Evolutionary conservation across 176 grass and related monocot genomes (phyloP).

Genomic region (Aechmea fasciata): DNA sequence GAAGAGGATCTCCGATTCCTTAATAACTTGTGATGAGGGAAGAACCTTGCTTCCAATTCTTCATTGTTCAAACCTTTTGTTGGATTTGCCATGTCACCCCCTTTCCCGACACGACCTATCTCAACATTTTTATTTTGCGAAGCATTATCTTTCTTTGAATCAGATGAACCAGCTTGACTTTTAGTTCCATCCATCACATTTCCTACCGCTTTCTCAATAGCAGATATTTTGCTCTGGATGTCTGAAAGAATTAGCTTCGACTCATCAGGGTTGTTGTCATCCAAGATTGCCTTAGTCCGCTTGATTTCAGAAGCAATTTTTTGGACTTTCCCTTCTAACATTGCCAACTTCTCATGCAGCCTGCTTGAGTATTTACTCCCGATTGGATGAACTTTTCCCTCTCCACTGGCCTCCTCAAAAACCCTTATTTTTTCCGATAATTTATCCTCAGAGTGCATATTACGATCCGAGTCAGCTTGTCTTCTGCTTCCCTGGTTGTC

Average conservation of each 20-base stretch:
- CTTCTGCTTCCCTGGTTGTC: not conserved
- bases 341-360: conserved; percentile 75
- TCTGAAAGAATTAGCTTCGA: conserved; percentile 86
- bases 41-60: conserved; percentile 80
- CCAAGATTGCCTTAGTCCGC: conserved; percentile 82
- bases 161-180: conserved; percentile 30
- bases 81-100: conserved; percentile 17
- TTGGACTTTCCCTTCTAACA: conserved; percentile 79
- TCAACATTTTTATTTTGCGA: conserved; percentile 12
- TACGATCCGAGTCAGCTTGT: too few species aligned
- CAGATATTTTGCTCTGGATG: conserved; percentile 80
- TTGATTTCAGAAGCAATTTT: conserved; percentile 95
- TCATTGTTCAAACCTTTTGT: conserved; percentile 62
- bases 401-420: conserved; percentile 52
- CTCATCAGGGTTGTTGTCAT: conserved; percentile 75
- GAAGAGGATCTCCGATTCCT: conserved; percentile 37
- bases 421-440: conserved; percentile 61
- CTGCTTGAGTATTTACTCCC: conserved; percentile 63
- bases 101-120: conserved; percentile 18
- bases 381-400: conserved; percentile 22
- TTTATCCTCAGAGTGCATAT: conserved; percentile 17
- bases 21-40: conserved; percentile 82
- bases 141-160: conserved; percentile 24
- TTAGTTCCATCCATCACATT: conserved; percentile 59
- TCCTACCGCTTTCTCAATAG: conserved; percentile 74